Evolutionary conservation across 2,329 filamentous ascomycete species (phyloP).

Genomic region (Aspergillus quadricinctus): DNA sequence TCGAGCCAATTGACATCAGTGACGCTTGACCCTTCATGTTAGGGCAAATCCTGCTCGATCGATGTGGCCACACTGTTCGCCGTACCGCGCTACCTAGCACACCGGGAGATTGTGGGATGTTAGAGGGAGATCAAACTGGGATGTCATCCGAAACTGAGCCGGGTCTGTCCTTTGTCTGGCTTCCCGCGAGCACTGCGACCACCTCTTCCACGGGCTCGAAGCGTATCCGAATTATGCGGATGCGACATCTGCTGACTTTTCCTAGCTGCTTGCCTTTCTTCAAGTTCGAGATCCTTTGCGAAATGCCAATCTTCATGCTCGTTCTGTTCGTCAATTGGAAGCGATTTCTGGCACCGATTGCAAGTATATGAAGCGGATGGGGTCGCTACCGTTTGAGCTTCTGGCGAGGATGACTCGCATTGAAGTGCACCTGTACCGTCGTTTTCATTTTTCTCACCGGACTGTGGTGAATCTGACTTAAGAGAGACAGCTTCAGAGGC

Average conservation of each 20-base stretch:
- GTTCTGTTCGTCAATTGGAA: slow-evolving; percentile 57
- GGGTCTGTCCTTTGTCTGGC: slow-evolving; percentile 34
- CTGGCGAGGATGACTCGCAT: background rate
- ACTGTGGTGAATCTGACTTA: background rate
- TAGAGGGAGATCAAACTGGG: background rate
- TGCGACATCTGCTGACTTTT: slow-evolving; percentile 13
- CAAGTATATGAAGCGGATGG: slow-evolving; percentile 47
- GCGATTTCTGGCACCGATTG: slow-evolving; percentile 59
- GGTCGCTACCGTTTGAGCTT: background rate
- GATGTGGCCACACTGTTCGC: background rate
- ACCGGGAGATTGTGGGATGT: background rate
- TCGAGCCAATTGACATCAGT: no score
- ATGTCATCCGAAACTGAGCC: slow-evolving; percentile 30
- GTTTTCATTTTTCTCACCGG: background rate
- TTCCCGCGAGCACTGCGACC: slow-evolving; percentile 25
- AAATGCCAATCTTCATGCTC: slow-evolving; percentile 95
- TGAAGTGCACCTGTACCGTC: background rate
- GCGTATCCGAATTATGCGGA: slow-evolving; percentile 11
- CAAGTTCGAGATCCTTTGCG: slow-evolving; percentile 75
- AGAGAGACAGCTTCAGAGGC: slow-evolving; percentile 6
- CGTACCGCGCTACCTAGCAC: background rate
- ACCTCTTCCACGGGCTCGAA: slow-evolving; percentile 19
- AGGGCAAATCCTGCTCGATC: background rate
- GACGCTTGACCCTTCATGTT: no score
- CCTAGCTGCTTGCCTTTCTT: slow-evolving; percentile 47